These are phyloP conservation scores for Stemphylium beticola DNA, from an alignment of 2,329 filamentous ascomycete genomes.

Conservation along the genomic window DNA sequence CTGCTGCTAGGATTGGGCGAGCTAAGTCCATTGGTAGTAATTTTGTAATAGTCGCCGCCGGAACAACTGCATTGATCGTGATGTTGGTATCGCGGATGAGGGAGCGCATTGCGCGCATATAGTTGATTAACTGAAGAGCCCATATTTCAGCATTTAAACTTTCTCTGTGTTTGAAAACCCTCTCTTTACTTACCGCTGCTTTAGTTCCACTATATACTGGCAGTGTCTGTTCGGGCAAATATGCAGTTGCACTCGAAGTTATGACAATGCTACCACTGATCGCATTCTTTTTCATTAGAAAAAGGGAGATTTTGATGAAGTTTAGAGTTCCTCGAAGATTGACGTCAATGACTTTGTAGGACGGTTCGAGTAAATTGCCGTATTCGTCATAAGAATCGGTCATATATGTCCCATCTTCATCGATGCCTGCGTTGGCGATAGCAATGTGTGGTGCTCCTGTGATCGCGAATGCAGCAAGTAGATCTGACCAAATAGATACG, in stretches of 20 bases:
- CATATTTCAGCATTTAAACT: too few species aligned
- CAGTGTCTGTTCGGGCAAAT: slow-evolving; percentile 46
- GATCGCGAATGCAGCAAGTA: too few species aligned
- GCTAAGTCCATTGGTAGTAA: slow-evolving; percentile 42
- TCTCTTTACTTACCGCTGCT: slow-evolving; percentile 26
- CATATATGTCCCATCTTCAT: slow-evolving; percentile 39
- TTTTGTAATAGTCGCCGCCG: slow-evolving; percentile 44
- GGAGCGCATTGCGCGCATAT: slow-evolving; percentile 42
- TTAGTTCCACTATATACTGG: slow-evolving; percentile 44
- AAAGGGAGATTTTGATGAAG: slow-evolving; percentile 44
- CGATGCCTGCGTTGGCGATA: slow-evolving; percentile 47
- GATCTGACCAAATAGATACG: too few species aligned
- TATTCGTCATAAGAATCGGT: slow-evolving; percentile 36
- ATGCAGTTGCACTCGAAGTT: slow-evolving; percentile 48
- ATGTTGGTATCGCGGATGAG: slow-evolving; percentile 30
- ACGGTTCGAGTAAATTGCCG: slow-evolving; percentile 38
- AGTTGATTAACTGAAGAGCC: too few species aligned
- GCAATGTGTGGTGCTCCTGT: slow-evolving; percentile 28
- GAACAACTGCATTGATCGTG: slow-evolving; percentile 51
- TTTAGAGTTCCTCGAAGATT: slow-evolving; percentile 44
- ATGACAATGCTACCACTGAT: slow-evolving; percentile 47
- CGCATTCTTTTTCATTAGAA: slow-evolving; percentile 28
- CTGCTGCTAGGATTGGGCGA: slow-evolving; percentile 38
- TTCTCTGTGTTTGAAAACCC: too few species aligned
- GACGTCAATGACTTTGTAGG: slow-evolving; percentile 41